Conservation (phyloP, 768 basidiomycete species). For the Pulveroboletus sp. region DNA sequence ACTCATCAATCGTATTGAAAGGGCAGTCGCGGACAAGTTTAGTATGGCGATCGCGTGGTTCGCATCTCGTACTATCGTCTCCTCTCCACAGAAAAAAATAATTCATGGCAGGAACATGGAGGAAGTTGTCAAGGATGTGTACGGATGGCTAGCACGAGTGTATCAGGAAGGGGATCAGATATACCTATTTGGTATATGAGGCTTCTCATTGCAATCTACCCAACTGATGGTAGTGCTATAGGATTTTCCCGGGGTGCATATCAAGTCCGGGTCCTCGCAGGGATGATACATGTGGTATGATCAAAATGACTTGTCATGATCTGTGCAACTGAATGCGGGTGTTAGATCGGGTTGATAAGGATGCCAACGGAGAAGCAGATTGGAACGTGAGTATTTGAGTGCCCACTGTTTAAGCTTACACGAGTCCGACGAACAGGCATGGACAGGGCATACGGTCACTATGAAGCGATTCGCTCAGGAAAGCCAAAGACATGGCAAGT, state of each 20-base stretch:
- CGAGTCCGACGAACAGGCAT: background rate
- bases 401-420: background rate
- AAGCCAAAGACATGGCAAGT: conserved; percentile 19
- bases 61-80: background rate
- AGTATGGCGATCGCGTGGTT: conserved; percentile 41
- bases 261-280: conserved; percentile 39
- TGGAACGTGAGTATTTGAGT: conserved; percentile 16
- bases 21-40: conserved; percentile 22
- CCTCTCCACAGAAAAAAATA: background rate
- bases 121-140: conserved; percentile 31
- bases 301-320: background rate
- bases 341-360: conserved; percentile 33
- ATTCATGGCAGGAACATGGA: conserved; percentile 33
- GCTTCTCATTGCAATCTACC: background rate
- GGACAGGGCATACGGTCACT: conserved; percentile 20
- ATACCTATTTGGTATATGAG: conserved; percentile 32
- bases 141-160: conserved; percentile 31
- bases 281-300: conserved; percentile 37
- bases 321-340: background rate
- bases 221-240: background rate
- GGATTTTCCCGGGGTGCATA: conserved; percentile 46
- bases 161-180: conserved; percentile 34
- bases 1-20: conserved; percentile 14
- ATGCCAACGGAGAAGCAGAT: conserved; percentile 34
- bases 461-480: conserved; percentile 12